Evolutionary conservation across 1,284 basidiomycete genomes (phyloP).

Genomic region (Microbotryomycetes sp.): DNA sequence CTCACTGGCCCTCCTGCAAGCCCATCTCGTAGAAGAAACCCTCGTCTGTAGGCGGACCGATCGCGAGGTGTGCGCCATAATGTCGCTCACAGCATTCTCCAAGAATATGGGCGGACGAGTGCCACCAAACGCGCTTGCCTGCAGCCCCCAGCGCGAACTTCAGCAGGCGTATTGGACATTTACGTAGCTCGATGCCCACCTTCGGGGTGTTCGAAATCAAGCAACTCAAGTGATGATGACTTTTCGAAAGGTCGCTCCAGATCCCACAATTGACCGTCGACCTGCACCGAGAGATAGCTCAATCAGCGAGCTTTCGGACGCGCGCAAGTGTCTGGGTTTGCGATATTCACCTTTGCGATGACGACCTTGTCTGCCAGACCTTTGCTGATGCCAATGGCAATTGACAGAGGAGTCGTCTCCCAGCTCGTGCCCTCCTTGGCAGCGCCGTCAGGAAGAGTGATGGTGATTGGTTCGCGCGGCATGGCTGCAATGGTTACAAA

Average conservation of each 20-base stretch:
- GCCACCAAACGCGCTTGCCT: slow-evolving; percentile 98
- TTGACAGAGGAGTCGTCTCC: slow-evolving; percentile 92
- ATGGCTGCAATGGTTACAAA: slow-evolving; percentile 52
- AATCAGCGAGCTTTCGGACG: not conserved
- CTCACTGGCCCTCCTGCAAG: slow-evolving; percentile 11
- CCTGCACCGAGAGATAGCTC: slow-evolving; percentile 46
- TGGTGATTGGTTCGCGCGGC: slow-evolving; percentile 69
- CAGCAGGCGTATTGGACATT: not conserved
- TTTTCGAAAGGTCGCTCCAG: slow-evolving; percentile 85
- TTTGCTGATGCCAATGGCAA: slow-evolving; percentile 81
- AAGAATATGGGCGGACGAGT: slow-evolving; percentile 97
- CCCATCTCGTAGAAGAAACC: slow-evolving; percentile 99
- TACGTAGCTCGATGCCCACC: slow-evolving; percentile 51
- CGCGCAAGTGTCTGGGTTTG: not conserved
- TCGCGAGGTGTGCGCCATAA: slow-evolving; percentile 94
- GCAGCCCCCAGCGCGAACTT: too few relatives aligned
- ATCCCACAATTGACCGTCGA: slow-evolving; percentile 88
- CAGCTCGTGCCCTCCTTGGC: slow-evolving; percentile 75
- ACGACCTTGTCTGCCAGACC: slow-evolving; percentile 82
- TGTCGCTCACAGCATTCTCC: slow-evolving; percentile 95
- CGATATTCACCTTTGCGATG: slow-evolving; percentile 71
- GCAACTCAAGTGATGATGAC: slow-evolving; percentile 70
- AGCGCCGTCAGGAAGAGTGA: slow-evolving; percentile 84
- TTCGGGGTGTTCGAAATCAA: slow-evolving; percentile 93
- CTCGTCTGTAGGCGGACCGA: slow-evolving; percentile 95